Percentiles rank a stretch among this genome's conserved stretches.
Conservation (phyloP, 164 flowering plant species). For the Santalum album region DNA sequence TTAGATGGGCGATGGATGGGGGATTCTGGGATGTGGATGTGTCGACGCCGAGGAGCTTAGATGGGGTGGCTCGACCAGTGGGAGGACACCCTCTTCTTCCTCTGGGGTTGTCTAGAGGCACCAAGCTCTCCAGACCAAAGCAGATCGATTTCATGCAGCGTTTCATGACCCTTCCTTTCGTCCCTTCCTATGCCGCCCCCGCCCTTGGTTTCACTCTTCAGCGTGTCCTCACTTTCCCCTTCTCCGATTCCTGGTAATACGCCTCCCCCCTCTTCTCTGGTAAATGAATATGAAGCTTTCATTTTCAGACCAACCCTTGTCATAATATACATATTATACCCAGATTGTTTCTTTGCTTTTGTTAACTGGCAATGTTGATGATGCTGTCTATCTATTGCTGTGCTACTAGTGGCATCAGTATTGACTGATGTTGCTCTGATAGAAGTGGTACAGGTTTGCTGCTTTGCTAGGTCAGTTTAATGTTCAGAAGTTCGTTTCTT, state of each 20-base stretch:
- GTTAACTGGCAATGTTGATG: no score
- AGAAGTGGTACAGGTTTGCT: constrained; percentile 48
- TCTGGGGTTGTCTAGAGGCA: constrained; percentile 65
- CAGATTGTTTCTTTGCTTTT: no score
- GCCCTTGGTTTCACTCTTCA: constrained; percentile 48
- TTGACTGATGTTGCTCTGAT: no score
- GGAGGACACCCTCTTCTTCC: constrained; percentile 22
- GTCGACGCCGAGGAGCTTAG: constrained; percentile 66
- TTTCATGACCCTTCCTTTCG: constrained; percentile 61
- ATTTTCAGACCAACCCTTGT: no score
- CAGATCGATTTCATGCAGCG: constrained; percentile 87
- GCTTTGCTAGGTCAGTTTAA: constrained; percentile 69
- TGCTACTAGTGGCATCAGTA: no score
- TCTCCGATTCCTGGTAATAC: constrained; percentile 54
- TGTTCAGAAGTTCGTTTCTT: constrained; percentile 53
- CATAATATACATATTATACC: no score
- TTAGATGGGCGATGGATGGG: constrained; percentile 81
- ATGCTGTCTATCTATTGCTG: no score
- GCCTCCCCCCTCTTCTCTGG: no score
- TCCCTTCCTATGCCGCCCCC: constrained; percentile 45
- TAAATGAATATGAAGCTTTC: no score
- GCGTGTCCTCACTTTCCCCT: constrained; percentile 57
- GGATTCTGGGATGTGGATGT: constrained; percentile 76
- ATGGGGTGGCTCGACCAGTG: constrained; percentile 56
- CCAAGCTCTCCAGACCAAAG: constrained; percentile 60